Evolutionary conservation across 2,329 filamentous ascomycete genomes (phyloP), one percentile per base, ranked within the genome.

Genomic region (Davidsoniella eucalypti): DNA sequence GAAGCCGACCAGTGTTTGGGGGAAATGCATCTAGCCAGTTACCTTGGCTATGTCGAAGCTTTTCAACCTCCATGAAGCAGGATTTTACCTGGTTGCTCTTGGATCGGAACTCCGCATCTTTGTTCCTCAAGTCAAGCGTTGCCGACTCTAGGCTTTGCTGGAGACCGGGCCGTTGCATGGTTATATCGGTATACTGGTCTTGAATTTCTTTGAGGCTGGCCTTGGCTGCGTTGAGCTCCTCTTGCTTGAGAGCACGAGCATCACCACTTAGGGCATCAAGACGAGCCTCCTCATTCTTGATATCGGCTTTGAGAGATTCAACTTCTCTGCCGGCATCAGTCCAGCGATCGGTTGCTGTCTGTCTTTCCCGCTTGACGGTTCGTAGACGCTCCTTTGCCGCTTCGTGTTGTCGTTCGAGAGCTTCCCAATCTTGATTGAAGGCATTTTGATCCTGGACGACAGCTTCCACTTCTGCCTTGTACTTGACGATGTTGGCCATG

Each of bases 211-310:
- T 23, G 12, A 45, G 48, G 16, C 21, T 37, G 4, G 36, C 16
- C 40, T 54, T 39, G 2, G 21, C 39, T 2, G 54, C 42, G 14
- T 52, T 25, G 21, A 69, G 60, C 57, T 78, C 75, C 10, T 78
- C 77, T 16, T 75, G 66, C 58, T 79, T 85, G 55, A 72, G 68
- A 7, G 75, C 69, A 58, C 84, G 77, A 21, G 75, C 76, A 23
- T 82, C 83, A 37, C 87, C 85, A 57, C 83, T 81, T 2, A 77
- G 73, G 42, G 78, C 73, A 41, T 76, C 71, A 6, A 94, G 70
- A 3, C 80, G 78, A 44, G 66, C 61, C 56, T 75, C 68, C 60
- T 85, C 80, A 3, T 70, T 67, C 2, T 60, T 58, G 46, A 80
- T 76, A 44, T 71, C 70, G 2, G 54, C 57, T 53, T 75, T 64